phyloP scores from a whole-genome alignment of 768 basidiomycete genomes.

The Boletus reticuloceps region DNA sequence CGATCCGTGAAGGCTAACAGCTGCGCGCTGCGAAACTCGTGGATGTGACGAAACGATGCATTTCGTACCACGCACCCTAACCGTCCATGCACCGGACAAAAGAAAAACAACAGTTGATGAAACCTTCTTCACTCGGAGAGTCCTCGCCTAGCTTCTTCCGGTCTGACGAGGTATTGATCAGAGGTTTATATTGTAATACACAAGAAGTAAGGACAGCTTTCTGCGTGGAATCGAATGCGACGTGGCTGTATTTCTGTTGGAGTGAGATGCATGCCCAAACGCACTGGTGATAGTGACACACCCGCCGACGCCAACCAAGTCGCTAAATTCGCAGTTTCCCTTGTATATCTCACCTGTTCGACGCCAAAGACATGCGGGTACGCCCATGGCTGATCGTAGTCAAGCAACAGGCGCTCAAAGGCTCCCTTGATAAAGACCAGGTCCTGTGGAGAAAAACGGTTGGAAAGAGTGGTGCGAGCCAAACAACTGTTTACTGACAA shows the following conservation, averaged over 20 bases:
- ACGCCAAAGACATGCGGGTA: constrained; percentile 93
- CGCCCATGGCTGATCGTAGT: constrained; percentile 96
- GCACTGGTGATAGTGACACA: constrained; percentile 13
- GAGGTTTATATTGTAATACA: constrained; percentile 77
- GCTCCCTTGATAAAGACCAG: constrained; percentile 97
- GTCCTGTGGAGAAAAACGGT: constrained; percentile 48
- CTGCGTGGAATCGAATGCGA: constrained; percentile 88
- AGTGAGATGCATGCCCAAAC: neutral
- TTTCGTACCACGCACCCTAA: constrained; percentile 2
- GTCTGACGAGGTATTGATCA: constrained; percentile 40
- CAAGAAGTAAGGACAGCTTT: constrained; percentile 93
- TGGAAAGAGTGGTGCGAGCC: neutral
- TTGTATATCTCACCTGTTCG: constrained; percentile 99
- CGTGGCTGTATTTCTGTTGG: constrained; percentile 88
- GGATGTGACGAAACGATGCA: constrained; percentile 1
- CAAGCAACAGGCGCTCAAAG: constrained; percentile 90
- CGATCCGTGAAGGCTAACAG: too few relatives aligned
- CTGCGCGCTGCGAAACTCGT: constrained; percentile 4
- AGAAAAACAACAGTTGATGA: constrained; percentile 88
- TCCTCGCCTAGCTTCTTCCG: constrained; percentile 29
- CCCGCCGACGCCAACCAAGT: too few relatives aligned
- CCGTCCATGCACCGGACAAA: constrained; percentile 36
- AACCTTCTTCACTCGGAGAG: constrained; percentile 59
- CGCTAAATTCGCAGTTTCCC: constrained; percentile 93
- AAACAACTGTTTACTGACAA: constrained; percentile 42